A percentile compares a stretch with the other conserved stretches of the same genome.
These are phyloP conservation scores for Zelonia costaricensis DNA, from an alignment of 208 protist species.

Conservation along the genomic window DNA sequence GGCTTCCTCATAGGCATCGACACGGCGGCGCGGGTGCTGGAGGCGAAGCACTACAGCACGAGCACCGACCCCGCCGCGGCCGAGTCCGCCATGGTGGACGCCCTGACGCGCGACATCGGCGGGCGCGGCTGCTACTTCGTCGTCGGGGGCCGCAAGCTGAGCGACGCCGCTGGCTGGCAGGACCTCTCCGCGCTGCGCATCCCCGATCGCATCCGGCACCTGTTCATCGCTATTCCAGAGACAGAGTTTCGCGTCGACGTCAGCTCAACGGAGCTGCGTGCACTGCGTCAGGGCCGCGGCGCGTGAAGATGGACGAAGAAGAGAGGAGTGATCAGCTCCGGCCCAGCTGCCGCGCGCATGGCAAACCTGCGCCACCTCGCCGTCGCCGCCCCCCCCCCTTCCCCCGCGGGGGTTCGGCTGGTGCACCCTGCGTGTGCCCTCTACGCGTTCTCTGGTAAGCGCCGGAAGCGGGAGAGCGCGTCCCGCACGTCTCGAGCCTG, in stretches of 20 bases:
- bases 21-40: slow-evolving; percentile 66
- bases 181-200: slow-evolving; percentile 39
- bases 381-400: too few species aligned
- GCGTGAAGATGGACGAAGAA: not conserved
- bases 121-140: slow-evolving; percentile 45
- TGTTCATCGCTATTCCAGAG: slow-evolving; percentile 55
- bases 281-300: not conserved
- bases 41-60: slow-evolving; percentile 66
- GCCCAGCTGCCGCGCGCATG: too few species aligned
- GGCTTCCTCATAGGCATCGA: slow-evolving; percentile 79
- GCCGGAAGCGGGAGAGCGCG: too few species aligned
- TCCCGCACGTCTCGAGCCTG: too few species aligned
- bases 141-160: slow-evolving; percentile 35
- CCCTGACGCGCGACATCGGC: slow-evolving; percentile 27
- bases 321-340: not conserved
- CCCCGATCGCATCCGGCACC: slow-evolving; percentile 33
- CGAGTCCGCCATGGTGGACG: slow-evolving; percentile 31
- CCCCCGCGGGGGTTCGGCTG: too few species aligned
- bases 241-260: slow-evolving; percentile 69
- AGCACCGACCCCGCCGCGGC: slow-evolving; percentile 17
- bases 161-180: slow-evolving; percentile 34
- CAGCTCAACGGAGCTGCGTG: slow-evolving; percentile 70
- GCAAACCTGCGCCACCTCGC: too few species aligned
- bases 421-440: too few species aligned
- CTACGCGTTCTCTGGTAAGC: too few species aligned